These are phyloP conservation scores for Cyclotella kingstonii DNA, from an alignment of 108 stramenopile genomes.

Conservation along the genomic window DNA sequence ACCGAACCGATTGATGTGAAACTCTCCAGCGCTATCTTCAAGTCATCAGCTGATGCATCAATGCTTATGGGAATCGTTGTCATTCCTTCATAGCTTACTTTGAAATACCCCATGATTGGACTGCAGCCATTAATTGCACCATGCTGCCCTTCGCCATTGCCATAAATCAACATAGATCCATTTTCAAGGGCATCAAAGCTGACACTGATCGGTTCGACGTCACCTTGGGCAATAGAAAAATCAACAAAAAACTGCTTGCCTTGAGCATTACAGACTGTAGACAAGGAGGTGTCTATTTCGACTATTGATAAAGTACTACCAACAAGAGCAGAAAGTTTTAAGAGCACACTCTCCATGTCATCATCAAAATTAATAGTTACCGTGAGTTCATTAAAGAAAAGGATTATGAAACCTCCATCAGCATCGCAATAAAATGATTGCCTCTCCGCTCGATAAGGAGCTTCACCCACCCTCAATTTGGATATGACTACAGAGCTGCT, in stretches of 20 bases:
- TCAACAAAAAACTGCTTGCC: slow-evolving; percentile 24
- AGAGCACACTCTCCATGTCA: slow-evolving; percentile 16
- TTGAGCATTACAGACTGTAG: slow-evolving; percentile 13
- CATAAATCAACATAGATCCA: slow-evolving; percentile 24
- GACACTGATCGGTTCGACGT: slow-evolving; percentile 22
- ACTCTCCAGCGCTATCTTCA: slow-evolving; percentile 50
- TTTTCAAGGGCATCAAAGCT: slow-evolving; percentile 25
- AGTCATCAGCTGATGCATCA: slow-evolving; percentile 52
- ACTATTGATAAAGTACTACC: slow-evolving; percentile 18
- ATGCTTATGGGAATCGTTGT: slow-evolving; percentile 39
- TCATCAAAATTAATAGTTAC: slow-evolving; percentile 31
- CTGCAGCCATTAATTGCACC: slow-evolving; percentile 34
- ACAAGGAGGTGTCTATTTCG: slow-evolving; percentile 7
- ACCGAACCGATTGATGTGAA: slow-evolving; percentile 53
- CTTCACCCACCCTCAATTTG: slow-evolving; percentile 49
- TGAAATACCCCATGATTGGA: slow-evolving; percentile 40
- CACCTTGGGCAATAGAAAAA: slow-evolving; percentile 22
- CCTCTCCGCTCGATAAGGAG: slow-evolving; percentile 56
- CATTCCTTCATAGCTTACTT: slow-evolving; percentile 8
- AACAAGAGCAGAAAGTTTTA: slow-evolving; percentile 21
- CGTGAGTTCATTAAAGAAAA: slow-evolving; percentile 21
- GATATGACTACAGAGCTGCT: slow-evolving; percentile 13
- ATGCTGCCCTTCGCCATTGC: slow-evolving; percentile 24
- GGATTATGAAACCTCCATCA: slow-evolving; percentile 25
- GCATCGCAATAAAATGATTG: slow-evolving; percentile 55